Conservation (phyloP, 1,139 yeast species). For the Saccharomycopsis phalli region DNA sequence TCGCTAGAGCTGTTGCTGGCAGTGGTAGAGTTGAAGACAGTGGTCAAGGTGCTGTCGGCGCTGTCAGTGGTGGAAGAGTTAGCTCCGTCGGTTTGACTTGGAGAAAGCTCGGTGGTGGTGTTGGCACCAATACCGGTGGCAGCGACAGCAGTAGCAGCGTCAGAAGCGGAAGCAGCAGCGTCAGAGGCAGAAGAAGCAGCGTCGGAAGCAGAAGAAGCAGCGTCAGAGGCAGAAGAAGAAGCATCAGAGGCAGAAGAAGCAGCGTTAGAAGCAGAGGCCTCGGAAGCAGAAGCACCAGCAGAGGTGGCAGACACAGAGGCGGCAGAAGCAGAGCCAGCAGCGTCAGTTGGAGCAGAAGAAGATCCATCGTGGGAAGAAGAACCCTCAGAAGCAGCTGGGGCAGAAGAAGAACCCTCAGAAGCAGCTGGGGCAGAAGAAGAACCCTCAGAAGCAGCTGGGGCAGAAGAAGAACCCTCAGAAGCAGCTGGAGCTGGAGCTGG, state of each 20-base stretch:
- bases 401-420: neutral
- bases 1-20: neutral
- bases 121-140: constrained; percentile 1
- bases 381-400: neutral
- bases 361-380: neutral
- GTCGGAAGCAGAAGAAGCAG: constrained; percentile 2
- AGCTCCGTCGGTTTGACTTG: neutral
- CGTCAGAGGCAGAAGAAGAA: constrained; percentile 3
- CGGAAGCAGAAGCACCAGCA: constrained; percentile 7
- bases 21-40: constrained; percentile 4
- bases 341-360: constrained; percentile 2
- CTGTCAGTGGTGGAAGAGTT: neutral
- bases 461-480: constrained; percentile 4
- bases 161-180: constrained; percentile 5
- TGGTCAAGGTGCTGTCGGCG: constrained; percentile 1
- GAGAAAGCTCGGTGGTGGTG: constrained; percentile 1
- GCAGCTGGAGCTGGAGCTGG: constrained; percentile 2
- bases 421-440: neutral
- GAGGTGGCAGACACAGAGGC: constrained; percentile 5
- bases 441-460: neutral
- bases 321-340: constrained; percentile 3
- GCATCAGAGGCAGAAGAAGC: constrained; percentile 3
- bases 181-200: constrained; percentile 3
- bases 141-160: constrained; percentile 11
- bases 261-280: constrained; percentile 3